Percentiles rank a stretch among this genome's conserved stretches.
Evolutionary conservation across 2,329 filamentous ascomycete species (phyloP).

Genomic region (Scleromitrula shiraiana): DNA sequence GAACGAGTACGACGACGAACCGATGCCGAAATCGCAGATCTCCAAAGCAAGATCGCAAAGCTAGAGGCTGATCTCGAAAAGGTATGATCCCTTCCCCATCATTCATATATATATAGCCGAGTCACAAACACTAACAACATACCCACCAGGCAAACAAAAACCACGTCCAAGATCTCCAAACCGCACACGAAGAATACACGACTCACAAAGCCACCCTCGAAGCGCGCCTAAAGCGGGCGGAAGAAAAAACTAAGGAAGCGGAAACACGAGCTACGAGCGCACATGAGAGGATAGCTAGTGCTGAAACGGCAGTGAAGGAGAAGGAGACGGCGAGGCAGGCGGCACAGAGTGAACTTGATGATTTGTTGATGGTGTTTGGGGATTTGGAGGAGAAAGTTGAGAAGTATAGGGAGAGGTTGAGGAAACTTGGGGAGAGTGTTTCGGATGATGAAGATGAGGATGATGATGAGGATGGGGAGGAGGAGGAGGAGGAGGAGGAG

Average conservation of each 20-base stretch:
- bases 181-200: conserved; percentile 42
- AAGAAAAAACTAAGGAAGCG: conserved; percentile 40
- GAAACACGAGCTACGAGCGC: conserved; percentile 24
- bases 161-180: conserved; percentile 51
- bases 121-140: conserved; percentile 18
- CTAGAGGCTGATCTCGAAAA: conserved; percentile 57
- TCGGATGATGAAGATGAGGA: conserved; percentile 70
- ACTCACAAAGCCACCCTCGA: conserved; percentile 31
- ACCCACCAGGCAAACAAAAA: conserved; percentile 52
- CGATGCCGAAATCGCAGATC: conserved; percentile 56
- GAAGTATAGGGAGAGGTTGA: conserved; percentile 52
- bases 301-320: conserved; percentile 28
- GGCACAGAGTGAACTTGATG: conserved; percentile 67
- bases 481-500: conserved; percentile 33
- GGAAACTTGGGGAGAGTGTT: conserved; percentile 60
- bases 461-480: conserved; percentile 44
- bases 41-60: conserved; percentile 51
- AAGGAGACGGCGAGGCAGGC: conserved; percentile 56
- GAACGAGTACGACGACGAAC: conserved; percentile 40
- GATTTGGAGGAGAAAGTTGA: conserved; percentile 71
- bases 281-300: conserved; percentile 29
- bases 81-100: conserved; percentile 33
- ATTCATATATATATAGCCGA: background rate
- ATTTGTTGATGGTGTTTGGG: conserved; percentile 72
- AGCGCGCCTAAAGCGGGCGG: conserved; percentile 21